Percentiles rank a stretch among this genome's conserved stretches.
Conservation (phyloP, 2,329 filamentous ascomycete genomes). For the Eutypella sp. region DNA sequence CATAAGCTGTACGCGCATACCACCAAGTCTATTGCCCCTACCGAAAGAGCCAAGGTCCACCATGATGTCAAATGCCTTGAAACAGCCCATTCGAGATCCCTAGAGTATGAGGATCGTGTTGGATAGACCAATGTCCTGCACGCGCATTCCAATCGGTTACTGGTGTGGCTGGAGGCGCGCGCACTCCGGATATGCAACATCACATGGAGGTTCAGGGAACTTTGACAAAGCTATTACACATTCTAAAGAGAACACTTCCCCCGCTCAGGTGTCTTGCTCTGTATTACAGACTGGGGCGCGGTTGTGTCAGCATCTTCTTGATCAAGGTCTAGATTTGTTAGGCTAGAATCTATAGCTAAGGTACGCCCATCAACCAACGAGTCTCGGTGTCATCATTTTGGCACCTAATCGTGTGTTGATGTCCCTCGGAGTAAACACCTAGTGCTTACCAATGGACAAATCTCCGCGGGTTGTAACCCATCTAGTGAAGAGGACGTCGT, state of each 20-base stretch:
- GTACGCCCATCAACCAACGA: not conserved
- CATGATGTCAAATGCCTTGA: conserved; percentile 19
- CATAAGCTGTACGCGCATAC: conserved; percentile 8
- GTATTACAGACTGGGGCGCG: not conserved
- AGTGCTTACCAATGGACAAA: not conserved
- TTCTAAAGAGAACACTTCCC: not conserved
- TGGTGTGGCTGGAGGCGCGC: conserved; percentile 12
- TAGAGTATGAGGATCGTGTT: conserved; percentile 11
- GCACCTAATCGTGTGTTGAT: not conserved
- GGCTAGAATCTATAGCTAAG: not conserved
- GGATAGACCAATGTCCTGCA: conserved; percentile 7
- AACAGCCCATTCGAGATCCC: conserved; percentile 9
- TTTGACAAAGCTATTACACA: conserved; percentile 17
- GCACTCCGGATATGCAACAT: conserved; percentile 19
- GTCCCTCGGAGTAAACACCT: not conserved
- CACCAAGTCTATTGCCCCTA: conserved; percentile 14
- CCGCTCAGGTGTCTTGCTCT: not conserved
- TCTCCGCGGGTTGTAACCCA: not conserved
- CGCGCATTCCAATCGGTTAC: conserved; percentile 6
- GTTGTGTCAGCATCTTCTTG: not conserved
- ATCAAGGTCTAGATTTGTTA: not conserved
- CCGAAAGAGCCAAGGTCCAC: conserved; percentile 3
- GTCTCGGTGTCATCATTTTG: not conserved
- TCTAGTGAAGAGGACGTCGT: not conserved
- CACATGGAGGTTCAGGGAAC: conserved; percentile 7